Evolutionary conservation across 345 rosid species (phyloP), one percentile per base, ranked within the genome.

Genomic region (Eucalyptus decipiens): DNA sequence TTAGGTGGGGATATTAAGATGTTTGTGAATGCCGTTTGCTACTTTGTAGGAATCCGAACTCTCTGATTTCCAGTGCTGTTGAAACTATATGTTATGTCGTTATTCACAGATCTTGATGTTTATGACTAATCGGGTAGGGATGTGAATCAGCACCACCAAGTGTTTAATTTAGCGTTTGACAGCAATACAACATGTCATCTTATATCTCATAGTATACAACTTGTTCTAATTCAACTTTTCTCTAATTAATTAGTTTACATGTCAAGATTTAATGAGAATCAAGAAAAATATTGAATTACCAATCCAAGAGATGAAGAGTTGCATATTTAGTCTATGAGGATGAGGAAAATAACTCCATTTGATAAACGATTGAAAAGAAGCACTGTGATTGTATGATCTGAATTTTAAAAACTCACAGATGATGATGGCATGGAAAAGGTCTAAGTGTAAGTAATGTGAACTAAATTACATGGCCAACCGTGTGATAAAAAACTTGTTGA

Each of bases 181-280:
- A 67, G 11, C 37, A 32, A 67, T 67, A 67, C 2, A 34, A 2
- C 19, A 34, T 9, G 43, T 69, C 37, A n/a, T n/a, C n/a, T n/a
- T n/a, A n/a, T n/a, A n/a, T n/a, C n/a, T n/a, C n/a, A n/a, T n/a
- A n/a, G 7, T 69, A 32, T 9, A 32, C 4, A 69, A 69, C 24
- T 32, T 9, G 80, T 65, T 65, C 10, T 65, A n/a, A 32, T 69
- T 69, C 42, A 32, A 0, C 0, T 69, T 69, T 15, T 32, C 0
- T 32, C 42, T 69, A 9, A 69, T 34, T 69, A 32, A 69, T 17
- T 69, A 67, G 21, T n/a, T 67, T 17, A 67, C 23, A 67, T 67
- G 40, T 67, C 76, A 67, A 67, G 19, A 67, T 67, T 2, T n/a
- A 67, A 67, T 17, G 23, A 67, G 76, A 32, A 67, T 67, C 40